These are phyloP conservation scores for Backusella liffmaniae DNA, from an alignment of 192 early-diverging fungal species.

Conservation along the genomic window DNA sequence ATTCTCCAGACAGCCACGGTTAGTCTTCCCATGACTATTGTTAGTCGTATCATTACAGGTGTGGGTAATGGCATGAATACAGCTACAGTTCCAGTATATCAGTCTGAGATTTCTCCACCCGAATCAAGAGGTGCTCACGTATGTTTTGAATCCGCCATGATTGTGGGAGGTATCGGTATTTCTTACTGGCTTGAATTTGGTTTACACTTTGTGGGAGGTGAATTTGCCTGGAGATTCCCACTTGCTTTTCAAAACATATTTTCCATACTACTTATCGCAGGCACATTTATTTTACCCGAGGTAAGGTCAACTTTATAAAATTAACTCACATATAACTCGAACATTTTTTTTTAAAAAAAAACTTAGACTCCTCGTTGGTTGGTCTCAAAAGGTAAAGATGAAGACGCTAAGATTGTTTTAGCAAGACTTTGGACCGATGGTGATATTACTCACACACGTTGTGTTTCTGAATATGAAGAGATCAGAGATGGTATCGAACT, in stretches of 20 bases:
- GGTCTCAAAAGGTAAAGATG: constrained; percentile 18
- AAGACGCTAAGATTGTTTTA: constrained; percentile 23
- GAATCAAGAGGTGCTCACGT: constrained; percentile 52
- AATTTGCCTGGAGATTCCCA: constrained; percentile 66
- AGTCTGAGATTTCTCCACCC: constrained; percentile 51
- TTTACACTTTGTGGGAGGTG: constrained; percentile 24
- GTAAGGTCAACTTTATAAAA: background rate
- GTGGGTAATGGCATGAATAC: constrained; percentile 52
- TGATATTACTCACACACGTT: constrained; percentile 18
- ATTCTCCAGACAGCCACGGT: constrained; percentile 49
- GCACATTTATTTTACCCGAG: constrained; percentile 69
- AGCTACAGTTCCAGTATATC: constrained; percentile 53
- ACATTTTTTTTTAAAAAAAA: background rate
- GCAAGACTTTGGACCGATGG: constrained; percentile 24
- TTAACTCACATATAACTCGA: background rate
- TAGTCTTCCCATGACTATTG: constrained; percentile 46
- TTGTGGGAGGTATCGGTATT: constrained; percentile 51
- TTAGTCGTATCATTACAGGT: constrained; percentile 51
- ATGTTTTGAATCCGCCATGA: constrained; percentile 46
- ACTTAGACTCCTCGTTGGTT: constrained; percentile 68
- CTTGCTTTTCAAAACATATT: constrained; percentile 73
- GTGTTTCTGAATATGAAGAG: constrained; percentile 23
- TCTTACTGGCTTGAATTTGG: constrained; percentile 52
- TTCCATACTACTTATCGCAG: constrained; percentile 52
- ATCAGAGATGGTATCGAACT: constrained; percentile 21